phyloP scores from a whole-genome alignment of 345 rosid genomes.

The Euphorbia peplus region DNA sequence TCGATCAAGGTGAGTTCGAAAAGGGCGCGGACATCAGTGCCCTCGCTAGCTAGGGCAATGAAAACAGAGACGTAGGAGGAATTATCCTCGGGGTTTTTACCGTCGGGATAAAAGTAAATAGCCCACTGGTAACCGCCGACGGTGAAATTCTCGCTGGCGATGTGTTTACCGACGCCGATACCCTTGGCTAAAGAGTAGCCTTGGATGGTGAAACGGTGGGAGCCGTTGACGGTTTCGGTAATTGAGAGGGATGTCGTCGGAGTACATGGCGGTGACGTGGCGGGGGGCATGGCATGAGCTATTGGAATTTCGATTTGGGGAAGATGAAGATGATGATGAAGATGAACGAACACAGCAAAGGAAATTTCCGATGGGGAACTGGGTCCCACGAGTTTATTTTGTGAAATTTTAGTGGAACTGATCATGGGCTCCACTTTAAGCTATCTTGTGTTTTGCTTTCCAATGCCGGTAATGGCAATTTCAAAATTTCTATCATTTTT shows the following conservation, averaged over 20 bases:
- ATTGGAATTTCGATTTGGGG: too few species aligned
- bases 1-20: slow-evolving; percentile 79
- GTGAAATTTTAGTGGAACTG: too few species aligned
- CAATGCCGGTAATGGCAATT: too few species aligned
- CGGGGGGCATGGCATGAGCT: slow-evolving; percentile 13
- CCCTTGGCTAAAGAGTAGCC: slow-evolving; percentile 92
- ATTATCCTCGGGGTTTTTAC: slow-evolving; percentile 81
- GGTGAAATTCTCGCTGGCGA: slow-evolving; percentile 84
- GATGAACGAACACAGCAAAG: too few species aligned
- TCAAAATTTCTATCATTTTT: too few species aligned
- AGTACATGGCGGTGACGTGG: slow-evolving; percentile 10
- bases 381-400: too few species aligned
- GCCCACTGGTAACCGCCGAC: slow-evolving; percentile 90
- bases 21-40: slow-evolving; percentile 83
- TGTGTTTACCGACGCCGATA: slow-evolving; percentile 87
- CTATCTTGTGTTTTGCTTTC: too few species aligned
- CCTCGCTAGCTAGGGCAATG: slow-evolving; percentile 93
- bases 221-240: slow-evolving; percentile 80
- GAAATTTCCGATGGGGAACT: too few species aligned
- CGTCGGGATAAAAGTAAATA: slow-evolving; percentile 87
- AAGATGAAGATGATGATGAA: too few species aligned
- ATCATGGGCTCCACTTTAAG: too few species aligned
- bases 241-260: slow-evolving; percentile 75
- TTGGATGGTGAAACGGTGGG: slow-evolving; percentile 73
- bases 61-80: slow-evolving; percentile 81